Base-by-base conservation (phyloP, 1,284 basidiomycete genomes). In the Cryptococcus sp. region DNA sequence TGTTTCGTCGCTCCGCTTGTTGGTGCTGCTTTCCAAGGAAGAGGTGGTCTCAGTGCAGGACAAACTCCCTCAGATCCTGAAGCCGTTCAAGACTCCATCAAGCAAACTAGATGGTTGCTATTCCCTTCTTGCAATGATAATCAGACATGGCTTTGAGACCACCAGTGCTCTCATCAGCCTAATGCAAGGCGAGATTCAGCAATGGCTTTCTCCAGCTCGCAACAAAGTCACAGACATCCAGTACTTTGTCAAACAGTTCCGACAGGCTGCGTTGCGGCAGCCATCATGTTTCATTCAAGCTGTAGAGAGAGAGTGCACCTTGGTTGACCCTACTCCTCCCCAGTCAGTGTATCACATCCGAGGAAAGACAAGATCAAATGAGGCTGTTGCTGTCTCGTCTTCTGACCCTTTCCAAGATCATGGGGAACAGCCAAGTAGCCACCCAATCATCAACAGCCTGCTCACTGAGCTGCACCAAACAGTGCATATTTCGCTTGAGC, bases 111-210 rank as follows among this genome's bases (percentile, higher is more conserved):
- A 42, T 45, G 85, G 87, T 28, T 88, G 87, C 62, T 89, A 92
- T 56, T 85, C 89, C 0, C 89, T 93, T 72, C 84, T 92, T 47
- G 85, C 87, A 20, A 89, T 90, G 68, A 87, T 98, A 56, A 80
- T 97, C 18, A 88, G 96, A 3, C 95, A 98, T 72, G 79, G 91
- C 52, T 84, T 95, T 52, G 96, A 99, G 76, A 88, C 93, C 63
- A 70, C 81, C 4, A 70, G 78, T 6, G 83, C 83, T 1, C 74
- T 98, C 35, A 82, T 84, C 53, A 79, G 80, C 6, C 82, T 89
- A 59, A 94, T 98, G 85, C 82, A 83, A 23, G 85, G 88, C 59
- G 89, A 93, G 65, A 82, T 98, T 65, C 86, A 84, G 67, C 83
- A 85, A 4, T 89, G 86, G 77, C 85, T 92, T 65, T 79, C 83